A percentile compares a stretch with the other conserved stretches of the same genome.
These are phyloP conservation scores for Alternaria atra DNA, from an alignment of 2,329 filamentous ascomycete genomes.

Conservation along the genomic window DNA sequence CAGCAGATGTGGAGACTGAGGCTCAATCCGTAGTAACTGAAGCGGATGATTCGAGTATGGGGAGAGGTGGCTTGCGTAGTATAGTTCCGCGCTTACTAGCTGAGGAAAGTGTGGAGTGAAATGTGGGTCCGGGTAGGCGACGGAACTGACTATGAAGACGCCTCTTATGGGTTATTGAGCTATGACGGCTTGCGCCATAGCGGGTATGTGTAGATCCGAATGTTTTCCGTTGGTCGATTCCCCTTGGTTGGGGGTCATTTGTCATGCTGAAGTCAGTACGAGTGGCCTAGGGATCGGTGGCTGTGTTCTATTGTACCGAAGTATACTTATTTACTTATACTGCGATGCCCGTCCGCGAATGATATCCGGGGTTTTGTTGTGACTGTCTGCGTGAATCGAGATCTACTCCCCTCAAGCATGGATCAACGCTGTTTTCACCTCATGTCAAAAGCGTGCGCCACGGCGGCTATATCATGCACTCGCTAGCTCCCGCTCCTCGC, in stretches of 20 bases:
- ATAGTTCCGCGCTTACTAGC: slow-evolving; percentile 32
- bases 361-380: neutral
- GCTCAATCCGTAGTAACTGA: neutral
- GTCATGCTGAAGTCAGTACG: neutral
- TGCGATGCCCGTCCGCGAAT: neutral
- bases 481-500: neutral
- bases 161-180: neutral
- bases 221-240: neutral
- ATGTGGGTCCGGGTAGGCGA: slow-evolving; percentile 14
- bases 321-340: neutral
- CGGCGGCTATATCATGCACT: neutral
- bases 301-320: neutral
- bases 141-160: neutral
- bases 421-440: neutral
- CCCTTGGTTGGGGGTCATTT: neutral
- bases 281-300: neutral
- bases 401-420: neutral
- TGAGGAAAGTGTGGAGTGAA: slow-evolving; percentile 26
- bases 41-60: neutral
- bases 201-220: neutral
- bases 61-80: slow-evolving; percentile 7
- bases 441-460: neutral
- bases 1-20: neutral
- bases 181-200: neutral
- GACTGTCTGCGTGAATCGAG: neutral